phyloP scores from a whole-genome alignment of 352 stramenopile species.

The Globisporangium mamillatum region DNA sequence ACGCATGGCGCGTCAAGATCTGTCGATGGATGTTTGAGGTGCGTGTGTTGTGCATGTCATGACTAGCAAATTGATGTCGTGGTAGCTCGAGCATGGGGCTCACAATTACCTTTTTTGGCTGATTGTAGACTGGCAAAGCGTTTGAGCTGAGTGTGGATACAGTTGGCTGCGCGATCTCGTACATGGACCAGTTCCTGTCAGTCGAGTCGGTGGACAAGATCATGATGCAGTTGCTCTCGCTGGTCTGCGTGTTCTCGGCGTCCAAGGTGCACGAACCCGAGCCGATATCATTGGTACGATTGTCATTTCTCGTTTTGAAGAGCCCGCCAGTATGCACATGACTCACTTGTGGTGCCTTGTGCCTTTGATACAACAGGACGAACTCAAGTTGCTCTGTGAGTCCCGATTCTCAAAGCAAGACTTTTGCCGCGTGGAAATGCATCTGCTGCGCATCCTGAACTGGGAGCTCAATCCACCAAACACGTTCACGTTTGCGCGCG shows the following conservation, averaged over 20 bases:
- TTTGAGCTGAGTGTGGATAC: slow-evolving; percentile 71
- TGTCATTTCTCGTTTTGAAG: neutral
- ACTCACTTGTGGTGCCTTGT: neutral
- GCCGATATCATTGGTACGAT: slow-evolving; percentile 46
- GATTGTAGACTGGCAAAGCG: slow-evolving; percentile 50
- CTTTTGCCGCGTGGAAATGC: slow-evolving; percentile 54
- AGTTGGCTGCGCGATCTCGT: slow-evolving; percentile 58
- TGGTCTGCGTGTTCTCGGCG: slow-evolving; percentile 71
- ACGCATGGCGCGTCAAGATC: slow-evolving; percentile 63
- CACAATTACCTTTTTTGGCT: neutral
- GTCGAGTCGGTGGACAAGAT: slow-evolving; percentile 68
- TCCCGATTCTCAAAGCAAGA: slow-evolving; percentile 63
- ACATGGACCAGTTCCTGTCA: slow-evolving; percentile 71
- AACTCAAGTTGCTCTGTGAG: slow-evolving; percentile 74
- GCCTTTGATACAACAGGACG: slow-evolving; percentile 22
- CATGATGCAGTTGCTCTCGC: slow-evolving; percentile 64
- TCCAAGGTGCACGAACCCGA: slow-evolving; percentile 76
- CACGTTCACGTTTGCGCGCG: slow-evolving; percentile 57
- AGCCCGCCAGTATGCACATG: neutral
- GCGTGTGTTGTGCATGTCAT: neutral
- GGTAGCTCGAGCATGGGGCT: neutral
- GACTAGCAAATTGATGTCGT: neutral
- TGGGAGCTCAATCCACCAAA: slow-evolving; percentile 74
- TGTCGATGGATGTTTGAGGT: slow-evolving; percentile 77
- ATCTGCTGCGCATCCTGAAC: slow-evolving; percentile 48